Evolutionary conservation across 2,329 filamentous ascomycete genomes (phyloP).

Genomic region (Akanthomyces uredinophilus): DNA sequence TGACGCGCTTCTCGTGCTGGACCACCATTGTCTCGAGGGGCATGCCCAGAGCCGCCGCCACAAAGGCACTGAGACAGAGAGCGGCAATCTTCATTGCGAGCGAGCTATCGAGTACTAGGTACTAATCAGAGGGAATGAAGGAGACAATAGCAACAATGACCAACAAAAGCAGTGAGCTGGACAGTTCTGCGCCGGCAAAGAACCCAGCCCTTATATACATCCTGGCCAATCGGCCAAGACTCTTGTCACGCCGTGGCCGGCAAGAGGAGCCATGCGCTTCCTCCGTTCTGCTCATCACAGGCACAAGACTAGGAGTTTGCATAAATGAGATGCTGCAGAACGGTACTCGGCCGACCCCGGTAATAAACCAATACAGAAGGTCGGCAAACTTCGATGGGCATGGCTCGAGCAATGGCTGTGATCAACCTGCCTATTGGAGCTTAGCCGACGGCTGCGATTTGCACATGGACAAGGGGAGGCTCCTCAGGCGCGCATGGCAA

Average conservation of each 20-base stretch:
- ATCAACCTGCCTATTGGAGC: slow-evolving; percentile 1
- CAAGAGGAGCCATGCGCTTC: no score
- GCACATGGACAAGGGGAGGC: background rate
- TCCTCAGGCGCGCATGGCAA: background rate
- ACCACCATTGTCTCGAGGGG: background rate
- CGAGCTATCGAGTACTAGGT: no score
- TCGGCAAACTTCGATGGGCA: background rate
- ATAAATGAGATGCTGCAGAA: background rate
- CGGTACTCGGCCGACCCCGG: background rate
- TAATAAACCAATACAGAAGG: background rate
- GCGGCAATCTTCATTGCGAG: background rate
- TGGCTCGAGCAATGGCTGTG: background rate
- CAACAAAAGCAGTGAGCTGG: background rate
- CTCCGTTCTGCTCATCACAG: no score
- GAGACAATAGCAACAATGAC: no score
- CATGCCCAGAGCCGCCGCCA: slow-evolving; percentile 7
- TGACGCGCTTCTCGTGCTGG: background rate
- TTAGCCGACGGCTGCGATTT: background rate
- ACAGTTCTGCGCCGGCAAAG: no score
- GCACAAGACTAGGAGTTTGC: background rate
- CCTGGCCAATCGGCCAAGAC: no score
- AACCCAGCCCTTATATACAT: no score
- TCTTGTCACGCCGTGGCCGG: no score
- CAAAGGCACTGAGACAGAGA: slow-evolving; percentile 2
- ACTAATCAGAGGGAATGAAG: no score